A percentile compares a stretch with the other conserved stretches of the same genome.
Evolutionary conservation across 176 grass and related monocot genomes (phyloP).

Genomic region (bread wheat (Triticum aestivum)): IWGSC_CS_RefSeq_v2.1 NC_057810.1:581580499-581580998

Average conservation of each 20-base stretch:
- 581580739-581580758: background rate
- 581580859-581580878: too few relatives aligned
- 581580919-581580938: too few relatives aligned
- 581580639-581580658: background rate
- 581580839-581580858: too few relatives aligned
- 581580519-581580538: constrained; percentile 25
- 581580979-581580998: too few relatives aligned
- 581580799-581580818: too few relatives aligned
- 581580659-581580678: background rate
- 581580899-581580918: too few relatives aligned
- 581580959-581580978: too few relatives aligned
- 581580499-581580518: constrained; percentile 47
- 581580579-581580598: background rate
- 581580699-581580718: background rate
- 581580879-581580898: too few relatives aligned
- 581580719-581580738: background rate
- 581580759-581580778: background rate
- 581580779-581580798: background rate
- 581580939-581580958: too few relatives aligned
- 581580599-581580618: background rate
- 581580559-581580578: background rate
- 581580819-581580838: too few relatives aligned
- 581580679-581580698: background rate
- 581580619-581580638: background rate
- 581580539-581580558: constrained; percentile 29